A percentile compares a stretch with the other conserved stretches of the same genome.
Evolutionary conservation across 2,329 filamentous ascomycete species (phyloP).

Genomic region (Nemania serpens): DNA sequence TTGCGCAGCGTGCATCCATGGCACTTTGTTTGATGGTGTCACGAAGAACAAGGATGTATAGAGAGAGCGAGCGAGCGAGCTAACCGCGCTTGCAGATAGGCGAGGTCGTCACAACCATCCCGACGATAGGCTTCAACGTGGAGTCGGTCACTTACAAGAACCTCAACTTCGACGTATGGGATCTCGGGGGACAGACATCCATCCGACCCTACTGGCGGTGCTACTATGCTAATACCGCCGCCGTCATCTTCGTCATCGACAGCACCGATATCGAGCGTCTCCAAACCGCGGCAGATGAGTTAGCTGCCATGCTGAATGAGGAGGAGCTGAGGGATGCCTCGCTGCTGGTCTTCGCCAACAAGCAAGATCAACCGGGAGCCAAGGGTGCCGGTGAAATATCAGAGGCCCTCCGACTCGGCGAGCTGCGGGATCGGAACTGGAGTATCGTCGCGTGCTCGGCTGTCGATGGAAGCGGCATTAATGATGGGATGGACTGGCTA

Average conservation of each 20-base stretch:
- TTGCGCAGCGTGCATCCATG: too few relatives aligned
- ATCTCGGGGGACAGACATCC: conserved; percentile 96
- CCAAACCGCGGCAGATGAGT: conserved; percentile 88
- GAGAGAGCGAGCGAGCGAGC: conserved; percentile 15
- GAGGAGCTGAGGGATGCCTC: conserved; percentile 94
- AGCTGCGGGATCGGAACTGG: conserved; percentile 96
- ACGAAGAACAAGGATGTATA: neutral
- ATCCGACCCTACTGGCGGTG: conserved; percentile 99
- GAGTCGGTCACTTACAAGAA: conserved; percentile 99
- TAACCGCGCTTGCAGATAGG: conserved; percentile 69
- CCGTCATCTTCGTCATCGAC: conserved; percentile 98
- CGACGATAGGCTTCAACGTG: conserved; percentile 98
- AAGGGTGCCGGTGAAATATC: conserved; percentile 97
- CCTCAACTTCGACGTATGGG: conserved; percentile 99
- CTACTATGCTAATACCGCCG: conserved; percentile 98
- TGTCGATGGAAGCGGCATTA: conserved; percentile 91
- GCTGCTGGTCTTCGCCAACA: conserved; percentile 95
- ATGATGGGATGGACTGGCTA: conserved; percentile 99
- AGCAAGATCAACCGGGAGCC: conserved; percentile 96
- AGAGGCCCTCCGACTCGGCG: conserved; percentile 85
- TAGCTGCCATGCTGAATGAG: conserved; percentile 94
- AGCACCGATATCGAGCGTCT: conserved; percentile 96
- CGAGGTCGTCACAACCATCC: conserved; percentile 98
- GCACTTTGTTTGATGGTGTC: neutral
- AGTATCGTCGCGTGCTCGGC: conserved; percentile 98